Evolutionary conservation across 116 monocot species (phyloP).

Genomic region (Dioscorea cayenensis): DNA sequence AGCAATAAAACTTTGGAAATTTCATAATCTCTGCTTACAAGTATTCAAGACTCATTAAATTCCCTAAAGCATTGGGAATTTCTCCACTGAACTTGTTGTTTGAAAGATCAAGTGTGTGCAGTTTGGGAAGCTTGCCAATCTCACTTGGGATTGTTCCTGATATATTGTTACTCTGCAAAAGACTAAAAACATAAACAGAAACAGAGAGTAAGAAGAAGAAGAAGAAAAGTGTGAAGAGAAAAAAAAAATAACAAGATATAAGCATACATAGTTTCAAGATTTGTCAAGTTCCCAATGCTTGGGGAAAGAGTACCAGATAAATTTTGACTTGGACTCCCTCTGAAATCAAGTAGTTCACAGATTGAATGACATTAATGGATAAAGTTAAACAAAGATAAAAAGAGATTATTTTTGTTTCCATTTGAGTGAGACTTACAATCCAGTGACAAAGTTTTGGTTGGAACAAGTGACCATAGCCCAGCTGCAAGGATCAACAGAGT

Average conservation of each 20-base stretch:
- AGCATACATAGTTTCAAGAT: constrained; percentile 41
- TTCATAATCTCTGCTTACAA: constrained; percentile 28
- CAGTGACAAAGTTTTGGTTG: constrained; percentile 40
- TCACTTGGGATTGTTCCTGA: constrained; percentile 46
- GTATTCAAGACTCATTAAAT: constrained; percentile 43
- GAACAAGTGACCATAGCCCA: constrained; percentile 62
- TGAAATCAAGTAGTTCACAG: constrained; percentile 7
- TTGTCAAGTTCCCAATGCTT: constrained; percentile 43
- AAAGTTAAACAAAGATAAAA: not conserved
- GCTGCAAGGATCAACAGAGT: constrained; percentile 74
- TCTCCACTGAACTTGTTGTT: constrained; percentile 46
- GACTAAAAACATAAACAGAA: constrained; percentile 13
- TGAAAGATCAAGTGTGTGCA: constrained; percentile 52
- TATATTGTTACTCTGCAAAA: constrained; percentile 52
- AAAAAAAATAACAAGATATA: not conserved
- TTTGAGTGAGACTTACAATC: constrained; percentile 28
- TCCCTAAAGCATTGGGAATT: constrained; percentile 34
- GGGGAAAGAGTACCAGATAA: constrained; percentile 46
- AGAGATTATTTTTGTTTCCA: too few species aligned
- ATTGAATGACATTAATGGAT: too few species aligned
- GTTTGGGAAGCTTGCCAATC: constrained; percentile 43
- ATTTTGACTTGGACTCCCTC: constrained; percentile 45
- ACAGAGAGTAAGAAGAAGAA: not conserved
- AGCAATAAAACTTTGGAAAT: not conserved
- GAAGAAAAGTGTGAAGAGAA: not conserved